A percentile compares a stretch with the other conserved stretches of the same genome.
Evolutionary conservation across 805 yeast genomes (phyloP).

Genomic region (Cyberlindnera americana): DNA sequence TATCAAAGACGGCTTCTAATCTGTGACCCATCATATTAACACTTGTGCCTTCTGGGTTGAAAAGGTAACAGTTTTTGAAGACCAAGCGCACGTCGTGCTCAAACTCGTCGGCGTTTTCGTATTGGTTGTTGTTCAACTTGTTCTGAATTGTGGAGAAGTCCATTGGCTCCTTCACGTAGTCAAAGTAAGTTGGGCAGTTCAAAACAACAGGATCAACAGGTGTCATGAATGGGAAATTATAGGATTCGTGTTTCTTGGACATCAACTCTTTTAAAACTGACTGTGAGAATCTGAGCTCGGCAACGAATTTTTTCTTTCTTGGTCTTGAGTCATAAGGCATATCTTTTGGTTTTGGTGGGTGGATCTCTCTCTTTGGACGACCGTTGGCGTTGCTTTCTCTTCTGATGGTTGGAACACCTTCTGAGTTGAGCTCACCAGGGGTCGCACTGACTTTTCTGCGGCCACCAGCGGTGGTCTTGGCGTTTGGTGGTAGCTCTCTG

Average conservation of each 20-base stretch:
- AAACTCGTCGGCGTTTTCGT: conserved; percentile 85
- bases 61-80: conserved; percentile 83
- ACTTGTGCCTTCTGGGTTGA: conserved; percentile 96
- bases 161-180: conserved; percentile 89
- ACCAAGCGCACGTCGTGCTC: conserved; percentile 79
- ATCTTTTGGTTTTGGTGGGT: conserved; percentile 94
- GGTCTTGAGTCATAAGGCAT: conserved; percentile 90
- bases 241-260: conserved; percentile 78
- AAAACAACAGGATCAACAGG: conserved; percentile 96
- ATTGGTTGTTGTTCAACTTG: conserved; percentile 80
- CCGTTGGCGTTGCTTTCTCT: conserved; percentile 69
- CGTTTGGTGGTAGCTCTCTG: conserved; percentile 36
- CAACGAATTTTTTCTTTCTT: conserved; percentile 83
- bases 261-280: conserved; percentile 77
- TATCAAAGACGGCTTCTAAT: conserved; percentile 79
- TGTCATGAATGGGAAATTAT: conserved; percentile 84
- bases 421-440: conserved; percentile 31
- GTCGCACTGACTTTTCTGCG: conserved; percentile 27
- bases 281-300: conserved; percentile 83
- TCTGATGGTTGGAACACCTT: conserved; percentile 62
- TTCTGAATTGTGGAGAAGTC: conserved; percentile 82
- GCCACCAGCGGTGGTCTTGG: conserved; percentile 16
- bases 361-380: conserved; percentile 92
- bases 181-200: conserved; percentile 86
- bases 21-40: conserved; percentile 95